Evolutionary conservation across 768 basidiomycete genomes (phyloP).

Genomic region (Gymnopilus junonius): DNA sequence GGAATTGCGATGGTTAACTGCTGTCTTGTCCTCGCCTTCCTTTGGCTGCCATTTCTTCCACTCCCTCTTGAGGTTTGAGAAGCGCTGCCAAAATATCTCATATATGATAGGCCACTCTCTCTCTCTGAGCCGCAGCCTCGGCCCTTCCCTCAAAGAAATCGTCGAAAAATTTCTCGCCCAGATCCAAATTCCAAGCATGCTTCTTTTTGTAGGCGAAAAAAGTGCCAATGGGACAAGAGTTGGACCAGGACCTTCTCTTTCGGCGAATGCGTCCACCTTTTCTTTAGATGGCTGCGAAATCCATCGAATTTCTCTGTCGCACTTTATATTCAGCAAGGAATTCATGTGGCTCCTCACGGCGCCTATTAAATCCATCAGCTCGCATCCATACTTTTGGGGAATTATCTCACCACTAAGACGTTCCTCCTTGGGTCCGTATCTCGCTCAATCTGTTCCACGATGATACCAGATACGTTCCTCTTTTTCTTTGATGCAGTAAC

Average conservation of each 20-base stretch:
- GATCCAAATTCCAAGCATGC: background rate
- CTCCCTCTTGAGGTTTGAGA: background rate
- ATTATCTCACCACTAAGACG: background rate
- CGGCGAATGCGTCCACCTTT: background rate
- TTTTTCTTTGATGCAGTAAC: background rate
- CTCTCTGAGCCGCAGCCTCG: background rate
- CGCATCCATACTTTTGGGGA: background rate
- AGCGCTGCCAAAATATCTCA: slow-evolving; percentile 2
- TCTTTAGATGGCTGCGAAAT: background rate
- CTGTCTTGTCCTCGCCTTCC: slow-evolving; percentile 1
- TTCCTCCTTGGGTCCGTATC: background rate
- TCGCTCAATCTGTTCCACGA: background rate
- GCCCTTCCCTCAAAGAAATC: background rate
- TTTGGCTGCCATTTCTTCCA: background rate
- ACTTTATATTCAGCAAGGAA: background rate
- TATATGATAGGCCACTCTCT: background rate
- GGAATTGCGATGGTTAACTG: background rate
- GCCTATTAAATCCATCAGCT: background rate
- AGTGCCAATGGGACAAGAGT: background rate
- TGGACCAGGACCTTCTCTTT: background rate
- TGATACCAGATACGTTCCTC: background rate
- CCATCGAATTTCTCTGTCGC: background rate
- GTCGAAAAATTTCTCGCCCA: background rate
- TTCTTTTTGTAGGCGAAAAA: background rate
- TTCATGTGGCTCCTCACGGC: background rate